Evolutionary conservation across 306 rosid genomes (phyloP).

Genomic region (Hippophae gyantsensis): DNA sequence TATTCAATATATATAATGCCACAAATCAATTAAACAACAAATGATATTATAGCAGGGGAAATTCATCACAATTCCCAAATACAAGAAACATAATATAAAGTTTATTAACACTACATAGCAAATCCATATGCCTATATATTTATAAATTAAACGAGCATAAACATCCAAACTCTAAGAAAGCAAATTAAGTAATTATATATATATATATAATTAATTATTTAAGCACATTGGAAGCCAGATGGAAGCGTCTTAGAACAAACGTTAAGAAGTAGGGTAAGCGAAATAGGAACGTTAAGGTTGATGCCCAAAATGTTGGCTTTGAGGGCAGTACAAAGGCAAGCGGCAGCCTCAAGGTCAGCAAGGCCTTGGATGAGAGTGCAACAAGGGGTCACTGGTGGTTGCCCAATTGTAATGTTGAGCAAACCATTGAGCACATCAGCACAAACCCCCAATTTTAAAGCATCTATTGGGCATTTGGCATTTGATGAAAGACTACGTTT

Average conservation of each 20-base stretch:
- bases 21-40: too few relatives aligned
- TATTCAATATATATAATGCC: too few relatives aligned
- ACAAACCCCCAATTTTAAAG: constrained; percentile 56
- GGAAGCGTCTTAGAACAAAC: constrained; percentile 42
- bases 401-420: constrained; percentile 39
- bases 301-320: constrained; percentile 57
- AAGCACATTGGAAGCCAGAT: constrained; percentile 40
- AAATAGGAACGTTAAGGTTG: constrained; percentile 49
- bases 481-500: constrained; percentile 5
- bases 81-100: too few relatives aligned
- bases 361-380: constrained; percentile 62
- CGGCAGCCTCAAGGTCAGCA: constrained; percentile 59
- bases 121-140: too few relatives aligned
- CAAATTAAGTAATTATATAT: too few relatives aligned
- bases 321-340: constrained; percentile 76
- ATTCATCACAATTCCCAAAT: too few relatives aligned
- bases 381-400: constrained; percentile 55
- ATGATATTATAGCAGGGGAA: too few relatives aligned
- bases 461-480: constrained; percentile 46
- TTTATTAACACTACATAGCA: too few relatives aligned
- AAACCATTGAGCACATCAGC: constrained; percentile 48
- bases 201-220: neutral
- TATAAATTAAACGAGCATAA: too few relatives aligned
- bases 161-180: too few relatives aligned
- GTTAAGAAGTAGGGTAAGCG: constrained; percentile 66